Conservation (phyloP, 1,284 basidiomycete genomes). For the Kwoniella shivajii region DNA sequence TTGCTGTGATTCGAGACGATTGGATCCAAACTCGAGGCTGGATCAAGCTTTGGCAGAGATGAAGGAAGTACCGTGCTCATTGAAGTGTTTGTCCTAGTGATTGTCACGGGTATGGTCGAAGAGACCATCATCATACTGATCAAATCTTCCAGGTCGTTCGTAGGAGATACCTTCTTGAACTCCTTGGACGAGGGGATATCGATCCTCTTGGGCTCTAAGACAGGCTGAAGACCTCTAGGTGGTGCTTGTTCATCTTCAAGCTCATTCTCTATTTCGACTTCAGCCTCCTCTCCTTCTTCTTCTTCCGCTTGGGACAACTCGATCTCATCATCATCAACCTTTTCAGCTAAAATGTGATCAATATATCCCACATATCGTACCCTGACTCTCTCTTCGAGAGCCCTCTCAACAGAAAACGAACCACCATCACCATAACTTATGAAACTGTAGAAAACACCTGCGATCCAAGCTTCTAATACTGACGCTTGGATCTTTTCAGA, state of each 20-base stretch:
- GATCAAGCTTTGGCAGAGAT: too few species aligned
- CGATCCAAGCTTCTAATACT: slow-evolving; percentile 47
- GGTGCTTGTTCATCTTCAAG: background rate
- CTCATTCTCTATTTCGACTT: background rate
- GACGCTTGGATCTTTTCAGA: slow-evolving; percentile 34
- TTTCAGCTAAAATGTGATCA: background rate
- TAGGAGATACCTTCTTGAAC: background rate
- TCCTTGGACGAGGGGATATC: background rate
- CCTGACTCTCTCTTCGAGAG: too few species aligned
- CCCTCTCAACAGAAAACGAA: background rate
- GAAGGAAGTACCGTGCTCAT: too few species aligned
- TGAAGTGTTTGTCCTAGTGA: background rate
- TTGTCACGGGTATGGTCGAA: background rate
- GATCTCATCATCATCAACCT: background rate
- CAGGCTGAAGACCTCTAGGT: background rate
- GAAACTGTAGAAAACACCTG: slow-evolving; percentile 38
- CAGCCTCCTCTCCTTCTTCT: background rate
- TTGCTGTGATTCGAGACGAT: too few species aligned
- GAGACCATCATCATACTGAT: slow-evolving; percentile 2
- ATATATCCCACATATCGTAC: too few species aligned
- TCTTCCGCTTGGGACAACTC: background rate
- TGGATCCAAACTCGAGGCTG: too few species aligned
- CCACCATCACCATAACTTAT: slow-evolving; percentile 7
- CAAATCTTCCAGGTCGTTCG: slow-evolving; percentile 4
- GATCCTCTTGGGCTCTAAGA: background rate